phyloP scores from a whole-genome alignment of 306 rosid species.

The Ormosia emarginata region DNA sequence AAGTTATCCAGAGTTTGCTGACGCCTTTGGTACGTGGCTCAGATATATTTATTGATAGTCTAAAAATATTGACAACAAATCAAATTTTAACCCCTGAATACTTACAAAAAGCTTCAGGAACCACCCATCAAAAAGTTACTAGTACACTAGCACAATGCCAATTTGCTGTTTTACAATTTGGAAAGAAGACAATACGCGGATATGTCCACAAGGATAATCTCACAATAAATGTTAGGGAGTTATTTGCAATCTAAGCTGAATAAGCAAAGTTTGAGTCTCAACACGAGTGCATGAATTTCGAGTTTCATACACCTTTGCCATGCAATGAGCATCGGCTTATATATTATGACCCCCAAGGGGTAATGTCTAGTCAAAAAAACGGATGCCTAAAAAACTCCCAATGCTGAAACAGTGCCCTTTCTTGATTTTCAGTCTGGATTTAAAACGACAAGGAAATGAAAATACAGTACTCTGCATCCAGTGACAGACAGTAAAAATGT shows the following conservation, averaged over 20 bases:
- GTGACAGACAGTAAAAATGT: constrained; percentile 11
- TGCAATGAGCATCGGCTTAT: constrained; percentile 13
- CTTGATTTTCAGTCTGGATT: constrained; percentile 34
- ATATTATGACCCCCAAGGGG: constrained; percentile 19
- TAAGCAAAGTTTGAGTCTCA: constrained; percentile 11
- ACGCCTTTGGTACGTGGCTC: constrained; percentile 13
- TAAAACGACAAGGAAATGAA: constrained; percentile 28
- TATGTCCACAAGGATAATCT: neutral
- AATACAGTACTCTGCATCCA: constrained; percentile 2
- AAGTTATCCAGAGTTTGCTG: neutral
- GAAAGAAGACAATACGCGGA: neutral
- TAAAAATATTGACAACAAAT: neutral
- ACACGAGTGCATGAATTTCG: neutral
- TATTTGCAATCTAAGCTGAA: constrained; percentile 23
- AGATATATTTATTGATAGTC: neutral
- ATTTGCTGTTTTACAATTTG: neutral
- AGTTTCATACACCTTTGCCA: constrained; percentile 15
- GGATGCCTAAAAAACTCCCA: constrained; percentile 31
- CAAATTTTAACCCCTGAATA: neutral
- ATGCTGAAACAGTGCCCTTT: constrained; percentile 27
- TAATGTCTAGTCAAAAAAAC: constrained; percentile 13
- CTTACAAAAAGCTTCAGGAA: neutral
- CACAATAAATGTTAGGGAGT: constrained; percentile 12
- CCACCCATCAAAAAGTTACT: neutral
- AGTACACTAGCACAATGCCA: neutral